These are phyloP conservation scores for Saturnispora gosingensis DNA, from an alignment of 805 yeast genomes.

Conservation along the genomic window DNA sequence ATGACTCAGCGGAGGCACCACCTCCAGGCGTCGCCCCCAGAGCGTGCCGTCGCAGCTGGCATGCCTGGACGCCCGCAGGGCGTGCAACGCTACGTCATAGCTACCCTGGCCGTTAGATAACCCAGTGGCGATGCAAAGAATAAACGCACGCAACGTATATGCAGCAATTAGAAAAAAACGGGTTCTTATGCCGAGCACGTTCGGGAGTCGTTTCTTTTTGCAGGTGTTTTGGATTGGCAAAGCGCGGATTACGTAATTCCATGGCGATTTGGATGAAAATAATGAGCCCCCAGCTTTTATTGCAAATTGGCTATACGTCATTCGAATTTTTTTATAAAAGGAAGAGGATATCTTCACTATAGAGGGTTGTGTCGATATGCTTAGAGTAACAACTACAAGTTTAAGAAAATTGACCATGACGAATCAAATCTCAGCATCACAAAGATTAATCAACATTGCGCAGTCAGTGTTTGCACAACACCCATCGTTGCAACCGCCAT, in stretches of 20 bases:
- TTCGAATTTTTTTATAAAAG: background rate
- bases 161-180: background rate
- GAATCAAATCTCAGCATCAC: conserved; percentile 14
- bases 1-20: background rate
- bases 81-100: background rate
- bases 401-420: background rate
- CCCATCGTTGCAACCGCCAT: conserved; percentile 7
- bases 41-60: no score
- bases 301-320: background rate
- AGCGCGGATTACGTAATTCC: background rate
- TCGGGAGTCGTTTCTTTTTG: background rate
- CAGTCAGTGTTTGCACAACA: conserved; percentile 17
- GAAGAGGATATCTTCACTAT: background rate
- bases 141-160: background rate
- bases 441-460: conserved; percentile 18
- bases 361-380: background rate
- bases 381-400: background rate
- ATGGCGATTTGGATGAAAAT: background rate
- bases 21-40: no score
- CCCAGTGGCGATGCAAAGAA: background rate
- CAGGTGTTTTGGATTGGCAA: background rate
- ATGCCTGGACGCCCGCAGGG: no score
- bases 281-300: background rate
- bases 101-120: background rate
- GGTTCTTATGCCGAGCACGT: background rate